Conservation (phyloP, 2,329 filamentous ascomycete genomes). For the Aspergillus quadricinctus region DNA sequence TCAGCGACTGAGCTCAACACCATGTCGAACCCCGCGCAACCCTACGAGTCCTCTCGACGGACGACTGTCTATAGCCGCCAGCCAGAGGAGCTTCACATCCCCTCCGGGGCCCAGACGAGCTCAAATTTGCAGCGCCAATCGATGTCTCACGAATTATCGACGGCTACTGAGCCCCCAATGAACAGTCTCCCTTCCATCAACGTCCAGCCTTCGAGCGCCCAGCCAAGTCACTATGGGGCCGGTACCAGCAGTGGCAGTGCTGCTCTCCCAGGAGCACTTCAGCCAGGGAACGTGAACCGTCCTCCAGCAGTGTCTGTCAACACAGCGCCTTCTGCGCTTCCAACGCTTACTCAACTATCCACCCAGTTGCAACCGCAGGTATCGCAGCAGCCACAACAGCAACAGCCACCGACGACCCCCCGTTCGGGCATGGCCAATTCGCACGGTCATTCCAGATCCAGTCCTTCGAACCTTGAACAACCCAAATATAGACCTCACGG, state of each 20-base stretch:
- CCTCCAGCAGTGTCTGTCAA: constrained; percentile 52
- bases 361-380: constrained; percentile 22
- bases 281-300: constrained; percentile 51
- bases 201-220: constrained; percentile 54
- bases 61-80: constrained; percentile 45
- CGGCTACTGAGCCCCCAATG: constrained; percentile 46
- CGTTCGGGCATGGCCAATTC: constrained; percentile 61
- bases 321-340: constrained; percentile 54
- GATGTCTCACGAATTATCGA: constrained; percentile 46
- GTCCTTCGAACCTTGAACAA: constrained; percentile 61
- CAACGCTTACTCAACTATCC: constrained; percentile 51
- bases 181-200: constrained; percentile 53
- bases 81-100: constrained; percentile 55
- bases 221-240: constrained; percentile 44
- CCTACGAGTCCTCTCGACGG: constrained; percentile 50
- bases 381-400: constrained; percentile 25
- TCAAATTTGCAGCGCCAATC: constrained; percentile 38
- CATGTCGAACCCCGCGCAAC: constrained; percentile 44
- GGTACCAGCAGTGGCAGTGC: constrained; percentile 35
- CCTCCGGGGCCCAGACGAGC: constrained; percentile 36
- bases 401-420: constrained; percentile 49
- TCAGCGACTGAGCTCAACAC: constrained; percentile 13
- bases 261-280: constrained; percentile 57
- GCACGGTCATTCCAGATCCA: constrained; percentile 80
- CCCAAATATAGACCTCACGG: constrained; percentile 61